Conservation (phyloP, 2,329 filamentous ascomycete genomes). For the Aspergillus sp. region DNA sequence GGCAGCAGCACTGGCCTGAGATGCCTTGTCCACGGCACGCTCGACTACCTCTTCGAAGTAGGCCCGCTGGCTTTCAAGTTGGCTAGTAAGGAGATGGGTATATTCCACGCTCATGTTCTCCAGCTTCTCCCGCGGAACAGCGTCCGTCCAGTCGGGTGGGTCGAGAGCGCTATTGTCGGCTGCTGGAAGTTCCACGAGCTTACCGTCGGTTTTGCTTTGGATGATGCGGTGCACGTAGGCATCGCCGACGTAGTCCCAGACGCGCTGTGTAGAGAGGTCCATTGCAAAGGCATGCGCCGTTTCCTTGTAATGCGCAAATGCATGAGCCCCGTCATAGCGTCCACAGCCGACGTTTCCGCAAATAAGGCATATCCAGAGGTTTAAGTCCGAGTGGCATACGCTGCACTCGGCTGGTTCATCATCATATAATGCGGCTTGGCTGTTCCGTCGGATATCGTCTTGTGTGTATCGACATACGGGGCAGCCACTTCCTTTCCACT, state of each 20-base stretch:
- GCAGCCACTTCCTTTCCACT: constrained; percentile 92
- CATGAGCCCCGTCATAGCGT: constrained; percentile 89
- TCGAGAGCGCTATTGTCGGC: constrained; percentile 49
- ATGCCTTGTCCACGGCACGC: constrained; percentile 86
- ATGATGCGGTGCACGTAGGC: constrained; percentile 95
- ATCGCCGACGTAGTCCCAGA: constrained; percentile 97
- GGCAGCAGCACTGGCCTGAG: constrained; percentile 64
- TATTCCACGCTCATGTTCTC: constrained; percentile 90
- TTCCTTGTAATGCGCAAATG: constrained; percentile 89
- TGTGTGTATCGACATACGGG: constrained; percentile 92
- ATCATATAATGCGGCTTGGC: constrained; percentile 60
- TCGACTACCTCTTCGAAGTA: constrained; percentile 94
- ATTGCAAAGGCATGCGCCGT: constrained; percentile 89
- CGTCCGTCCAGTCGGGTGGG: constrained; percentile 48
- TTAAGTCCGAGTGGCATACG: constrained; percentile 75
- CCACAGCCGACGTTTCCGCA: constrained; percentile 93
- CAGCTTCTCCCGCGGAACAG: constrained; percentile 60
- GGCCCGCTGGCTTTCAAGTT: constrained; percentile 86
- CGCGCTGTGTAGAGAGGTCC: constrained; percentile 88
- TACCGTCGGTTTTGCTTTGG: constrained; percentile 88
- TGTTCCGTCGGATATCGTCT: constrained; percentile 51
- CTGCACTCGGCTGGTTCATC: constrained; percentile 63
- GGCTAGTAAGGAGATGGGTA: constrained; percentile 86
- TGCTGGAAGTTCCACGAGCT: constrained; percentile 83
- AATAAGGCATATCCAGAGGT: constrained; percentile 94